phyloP scores from a whole-genome alignment of 495 filamentous ascomycete species.

The Tetracladium marchalianum region DNA sequence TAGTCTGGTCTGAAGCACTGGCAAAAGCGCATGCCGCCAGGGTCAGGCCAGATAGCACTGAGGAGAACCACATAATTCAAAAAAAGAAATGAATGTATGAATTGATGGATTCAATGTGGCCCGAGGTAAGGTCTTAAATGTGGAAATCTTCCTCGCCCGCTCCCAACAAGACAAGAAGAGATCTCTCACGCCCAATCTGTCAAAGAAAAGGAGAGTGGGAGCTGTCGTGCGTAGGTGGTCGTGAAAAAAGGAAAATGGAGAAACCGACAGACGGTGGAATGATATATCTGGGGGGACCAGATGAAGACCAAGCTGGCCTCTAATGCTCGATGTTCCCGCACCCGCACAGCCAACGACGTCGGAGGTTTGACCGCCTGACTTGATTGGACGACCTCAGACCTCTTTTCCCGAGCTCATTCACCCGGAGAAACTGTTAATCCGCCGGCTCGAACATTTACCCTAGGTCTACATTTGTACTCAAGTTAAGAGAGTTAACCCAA shows the following conservation, averaged over 20 bases:
- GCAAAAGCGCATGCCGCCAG: conserved; percentile 41
- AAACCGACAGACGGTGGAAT: too few relatives aligned
- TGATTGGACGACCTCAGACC: too few relatives aligned
- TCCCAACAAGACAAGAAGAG: too few relatives aligned
- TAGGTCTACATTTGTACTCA: too few relatives aligned
- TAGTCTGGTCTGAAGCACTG: conserved; percentile 13
- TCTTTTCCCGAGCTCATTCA: too few relatives aligned
- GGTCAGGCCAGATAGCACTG: conserved; percentile 40
- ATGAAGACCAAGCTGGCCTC: background rate
- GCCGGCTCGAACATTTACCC: background rate
- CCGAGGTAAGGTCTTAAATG: conserved; percentile 13
- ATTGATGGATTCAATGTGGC: background rate
- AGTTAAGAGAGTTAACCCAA: too few relatives aligned
- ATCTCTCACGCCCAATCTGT: too few relatives aligned
- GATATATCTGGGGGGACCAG: background rate
- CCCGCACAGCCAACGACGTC: background rate
- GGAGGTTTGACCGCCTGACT: background rate
- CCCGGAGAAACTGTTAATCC: too few relatives aligned
- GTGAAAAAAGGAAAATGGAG: background rate
- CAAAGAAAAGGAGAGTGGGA: too few relatives aligned
- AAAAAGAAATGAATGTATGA: background rate
- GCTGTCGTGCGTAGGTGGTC: background rate
- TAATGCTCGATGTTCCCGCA: background rate
- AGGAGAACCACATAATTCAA: conserved; percentile 36
- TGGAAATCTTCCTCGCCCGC: background rate